A percentile compares a stretch with the other conserved stretches of the same genome.
These are phyloP conservation scores for Chernovozyma sophiae-reginae DNA, from an alignment of 1,139 yeast genomes.

Conservation along the genomic window DNA sequence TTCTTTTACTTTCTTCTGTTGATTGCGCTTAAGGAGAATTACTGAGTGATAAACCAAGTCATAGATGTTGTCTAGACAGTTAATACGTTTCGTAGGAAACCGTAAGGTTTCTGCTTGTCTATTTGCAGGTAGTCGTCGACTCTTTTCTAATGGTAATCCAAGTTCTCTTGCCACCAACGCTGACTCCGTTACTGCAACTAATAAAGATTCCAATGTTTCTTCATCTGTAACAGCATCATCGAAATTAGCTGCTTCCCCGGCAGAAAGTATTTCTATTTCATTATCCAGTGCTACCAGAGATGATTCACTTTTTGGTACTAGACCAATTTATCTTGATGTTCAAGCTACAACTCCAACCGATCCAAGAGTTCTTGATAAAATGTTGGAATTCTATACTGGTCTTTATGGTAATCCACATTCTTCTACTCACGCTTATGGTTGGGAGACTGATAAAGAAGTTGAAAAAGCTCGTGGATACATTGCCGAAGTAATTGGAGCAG, in stretches of 20 bases:
- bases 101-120: not conserved
- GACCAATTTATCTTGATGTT: slow-evolving; percentile 92
- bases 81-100: not conserved
- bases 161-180: slow-evolving; percentile 5
- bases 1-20: no score
- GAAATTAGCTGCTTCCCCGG: not conserved
- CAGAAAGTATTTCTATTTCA: slow-evolving; percentile 16
- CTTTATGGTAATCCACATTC: slow-evolving; percentile 97
- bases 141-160: not conserved
- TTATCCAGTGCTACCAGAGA: slow-evolving; percentile 46
- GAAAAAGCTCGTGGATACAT: slow-evolving; percentile 80
- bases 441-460: slow-evolving; percentile 96
- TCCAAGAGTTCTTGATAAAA: slow-evolving; percentile 91
- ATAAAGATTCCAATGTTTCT: not conserved
- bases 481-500: slow-evolving; percentile 84
- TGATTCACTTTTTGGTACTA: slow-evolving; percentile 51
- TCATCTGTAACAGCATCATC: not conserved
- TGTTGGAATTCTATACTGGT: slow-evolving; percentile 91
- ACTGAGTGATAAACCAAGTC: no score
- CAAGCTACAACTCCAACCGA: slow-evolving; percentile 99
- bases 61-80: slow-evolving; percentile 4
- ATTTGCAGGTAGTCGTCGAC: not conserved
- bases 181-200: not conserved
- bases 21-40: no score
- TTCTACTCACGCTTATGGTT: slow-evolving; percentile 95